These are phyloP conservation scores for Boeremia lycopersici DNA, from an alignment of 2,329 filamentous ascomycete genomes.

Conservation along the genomic window DNA sequence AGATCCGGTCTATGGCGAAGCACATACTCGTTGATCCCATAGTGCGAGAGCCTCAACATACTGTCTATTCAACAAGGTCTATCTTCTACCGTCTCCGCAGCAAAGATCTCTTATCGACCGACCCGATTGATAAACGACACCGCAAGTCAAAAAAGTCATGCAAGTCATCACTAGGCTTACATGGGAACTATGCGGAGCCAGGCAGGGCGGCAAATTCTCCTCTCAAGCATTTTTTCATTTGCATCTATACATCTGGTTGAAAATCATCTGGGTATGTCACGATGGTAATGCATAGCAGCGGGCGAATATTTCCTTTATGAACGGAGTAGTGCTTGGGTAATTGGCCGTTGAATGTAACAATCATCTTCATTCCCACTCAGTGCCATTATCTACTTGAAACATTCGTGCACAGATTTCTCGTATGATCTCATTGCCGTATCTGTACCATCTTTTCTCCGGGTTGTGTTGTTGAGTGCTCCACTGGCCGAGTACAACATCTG, in stretches of 20 bases:
- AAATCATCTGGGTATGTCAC: not conserved
- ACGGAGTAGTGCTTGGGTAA: not conserved
- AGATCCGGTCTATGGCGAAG: not conserved
- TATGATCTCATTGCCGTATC: no score
- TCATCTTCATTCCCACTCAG: not conserved
- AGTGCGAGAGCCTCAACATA: not conserved
- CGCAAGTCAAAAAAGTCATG: not conserved
- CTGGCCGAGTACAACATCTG: no score
- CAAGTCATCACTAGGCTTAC: not conserved
- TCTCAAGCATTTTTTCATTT: not conserved
- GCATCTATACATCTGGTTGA: conserved; percentile 1
- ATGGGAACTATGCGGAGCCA: not conserved
- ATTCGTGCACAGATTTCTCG: no score
- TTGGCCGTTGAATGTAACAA: not conserved
- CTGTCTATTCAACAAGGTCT: not conserved
- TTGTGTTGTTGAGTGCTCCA: no score
- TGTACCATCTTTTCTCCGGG: no score
- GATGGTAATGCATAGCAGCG: conserved; percentile 2
- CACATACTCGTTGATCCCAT: not conserved
- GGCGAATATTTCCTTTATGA: not conserved
- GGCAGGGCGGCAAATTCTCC: not conserved
- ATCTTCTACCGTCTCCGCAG: not conserved
- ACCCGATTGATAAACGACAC: not conserved
- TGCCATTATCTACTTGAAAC: not conserved
- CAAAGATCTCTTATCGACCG: not conserved